These are phyloP conservation scores for Globisporangium mamillatum DNA, from an alignment of 352 stramenopile genomes.

Conservation along the genomic window DNA sequence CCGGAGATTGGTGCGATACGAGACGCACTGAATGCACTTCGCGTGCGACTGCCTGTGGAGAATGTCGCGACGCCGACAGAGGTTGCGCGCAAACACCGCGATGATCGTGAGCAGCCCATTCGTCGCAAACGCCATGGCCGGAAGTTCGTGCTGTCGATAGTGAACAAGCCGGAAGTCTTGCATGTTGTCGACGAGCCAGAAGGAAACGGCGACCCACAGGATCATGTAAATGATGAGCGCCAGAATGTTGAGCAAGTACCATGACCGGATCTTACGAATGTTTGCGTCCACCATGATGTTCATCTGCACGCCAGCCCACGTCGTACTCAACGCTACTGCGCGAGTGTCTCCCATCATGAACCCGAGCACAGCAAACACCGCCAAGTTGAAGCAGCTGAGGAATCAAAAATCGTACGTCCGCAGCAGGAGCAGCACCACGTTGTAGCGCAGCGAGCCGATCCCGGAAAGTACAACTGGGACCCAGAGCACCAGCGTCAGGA, in stretches of 20 bases:
- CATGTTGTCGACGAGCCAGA: conserved; percentile 11
- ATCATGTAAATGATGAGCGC: neutral
- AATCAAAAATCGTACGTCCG: conserved; percentile 20
- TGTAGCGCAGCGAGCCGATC: conserved; percentile 12
- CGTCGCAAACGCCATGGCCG: conserved; percentile 6
- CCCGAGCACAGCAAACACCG: conserved; percentile 10
- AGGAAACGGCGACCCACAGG: conserved; percentile 4
- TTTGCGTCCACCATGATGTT: conserved; percentile 20
- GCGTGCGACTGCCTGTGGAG: neutral
- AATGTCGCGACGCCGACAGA: conserved; percentile 10
- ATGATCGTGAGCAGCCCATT: conserved; percentile 17
- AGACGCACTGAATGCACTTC: conserved; percentile 9
- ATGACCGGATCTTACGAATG: conserved; percentile 9
- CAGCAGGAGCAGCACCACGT: conserved; percentile 11
- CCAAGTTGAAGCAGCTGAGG: conserved; percentile 4
- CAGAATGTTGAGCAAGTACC: conserved; percentile 9
- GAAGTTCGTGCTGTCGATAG: conserved; percentile 7
- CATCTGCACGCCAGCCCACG: conserved; percentile 6
- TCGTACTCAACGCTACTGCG: conserved; percentile 1
- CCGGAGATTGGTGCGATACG: conserved; percentile 14
- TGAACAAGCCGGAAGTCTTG: conserved; percentile 1
- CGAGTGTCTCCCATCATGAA: conserved; percentile 3
- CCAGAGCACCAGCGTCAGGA: conserved; percentile 2
- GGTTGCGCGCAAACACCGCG: conserved; percentile 14
- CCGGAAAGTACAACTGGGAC: neutral